Evolutionary conservation across 2,329 filamentous ascomycete species (phyloP).

Genomic region (Beauveria medogensis): DNA sequence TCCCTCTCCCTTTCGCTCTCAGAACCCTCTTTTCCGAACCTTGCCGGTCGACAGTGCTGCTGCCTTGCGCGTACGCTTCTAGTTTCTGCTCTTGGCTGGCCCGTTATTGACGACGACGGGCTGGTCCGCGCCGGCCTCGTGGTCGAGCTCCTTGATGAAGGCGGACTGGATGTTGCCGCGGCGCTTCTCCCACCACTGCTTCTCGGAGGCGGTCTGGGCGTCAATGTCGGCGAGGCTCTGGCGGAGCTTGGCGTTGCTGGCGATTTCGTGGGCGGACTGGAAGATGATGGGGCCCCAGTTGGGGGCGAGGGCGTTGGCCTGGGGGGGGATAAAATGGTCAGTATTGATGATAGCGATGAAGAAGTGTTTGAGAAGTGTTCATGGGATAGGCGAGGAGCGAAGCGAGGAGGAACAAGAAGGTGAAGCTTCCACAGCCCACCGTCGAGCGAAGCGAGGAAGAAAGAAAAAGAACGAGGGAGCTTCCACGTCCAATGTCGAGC

Average conservation of each 20-base stretch:
- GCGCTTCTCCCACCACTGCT: constrained; percentile 88
- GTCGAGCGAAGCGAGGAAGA: no score
- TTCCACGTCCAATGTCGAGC: not conserved
- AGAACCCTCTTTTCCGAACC: not conserved
- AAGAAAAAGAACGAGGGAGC: no score
- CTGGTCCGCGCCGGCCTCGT: constrained; percentile 17
- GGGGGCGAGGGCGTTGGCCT: constrained; percentile 85
- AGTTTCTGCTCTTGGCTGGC: constrained; percentile 38
- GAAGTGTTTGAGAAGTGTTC: not conserved
- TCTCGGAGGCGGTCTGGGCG: constrained; percentile 62
- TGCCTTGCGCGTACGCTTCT: constrained; percentile 35
- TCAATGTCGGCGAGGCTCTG: constrained; percentile 69
- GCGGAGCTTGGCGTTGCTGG: constrained; percentile 71
- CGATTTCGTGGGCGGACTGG: constrained; percentile 94
- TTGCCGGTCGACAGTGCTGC: not conserved
- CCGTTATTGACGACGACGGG: constrained; percentile 33
- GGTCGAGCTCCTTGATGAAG: constrained; percentile 79
- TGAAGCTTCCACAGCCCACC: no score
- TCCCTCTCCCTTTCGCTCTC: no score
- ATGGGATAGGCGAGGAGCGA: not conserved
- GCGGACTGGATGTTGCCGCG: constrained; percentile 62
- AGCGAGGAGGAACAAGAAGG: no score
- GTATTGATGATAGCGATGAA: no score
- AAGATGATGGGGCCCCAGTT: constrained; percentile 95
- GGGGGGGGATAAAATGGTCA: no score